A percentile compares a stretch with the other conserved stretches of the same genome.
phyloP scores from a whole-genome alignment of 2,329 filamentous ascomycete genomes.

The Pseudopithomyces maydicus region DNA sequence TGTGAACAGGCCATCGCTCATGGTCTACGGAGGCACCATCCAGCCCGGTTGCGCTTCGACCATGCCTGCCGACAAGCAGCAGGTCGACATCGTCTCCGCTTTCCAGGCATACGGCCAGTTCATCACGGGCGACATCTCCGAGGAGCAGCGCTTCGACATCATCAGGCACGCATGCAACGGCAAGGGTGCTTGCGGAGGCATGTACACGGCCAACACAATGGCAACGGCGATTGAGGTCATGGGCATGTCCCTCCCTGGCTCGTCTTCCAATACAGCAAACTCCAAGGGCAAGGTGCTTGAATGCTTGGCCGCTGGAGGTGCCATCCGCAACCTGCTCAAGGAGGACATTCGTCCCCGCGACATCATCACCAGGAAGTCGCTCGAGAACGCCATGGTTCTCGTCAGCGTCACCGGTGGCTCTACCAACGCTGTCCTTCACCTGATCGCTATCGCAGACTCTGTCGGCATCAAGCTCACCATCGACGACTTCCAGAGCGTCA shows the following conservation, averaged over 20 bases:
- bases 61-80: conserved; percentile 65
- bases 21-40: conserved; percentile 98
- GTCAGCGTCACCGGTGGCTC: conserved; percentile 57
- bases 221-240: conserved; percentile 57
- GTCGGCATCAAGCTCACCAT: conserved; percentile 57
- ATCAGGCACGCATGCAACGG: conserved; percentile 90
- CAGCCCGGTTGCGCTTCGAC: conserved; percentile 82
- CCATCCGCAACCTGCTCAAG: conserved; percentile 57
- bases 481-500: conserved; percentile 58
- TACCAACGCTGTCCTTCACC: conserved; percentile 57
- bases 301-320: conserved; percentile 55
- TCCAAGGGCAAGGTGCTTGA: conserved; percentile 58
- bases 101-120: conserved; percentile 98
- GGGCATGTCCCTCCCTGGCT: conserved; percentile 57
- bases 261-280: conserved; percentile 56
- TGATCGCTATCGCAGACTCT: conserved; percentile 57
- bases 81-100: conserved; percentile 93
- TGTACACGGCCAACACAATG: conserved; percentile 64
- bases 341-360: conserved; percentile 56
- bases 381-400: conserved; percentile 59
- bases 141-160: conserved; percentile 91
- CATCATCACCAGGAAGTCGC: conserved; percentile 54
- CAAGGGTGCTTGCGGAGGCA: conserved; percentile 82
- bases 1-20: conserved; percentile 90
- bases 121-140: conserved; percentile 86